Conservation (phyloP, 495 filamentous ascomycete species). For the Daldinia concentrica region DNA sequence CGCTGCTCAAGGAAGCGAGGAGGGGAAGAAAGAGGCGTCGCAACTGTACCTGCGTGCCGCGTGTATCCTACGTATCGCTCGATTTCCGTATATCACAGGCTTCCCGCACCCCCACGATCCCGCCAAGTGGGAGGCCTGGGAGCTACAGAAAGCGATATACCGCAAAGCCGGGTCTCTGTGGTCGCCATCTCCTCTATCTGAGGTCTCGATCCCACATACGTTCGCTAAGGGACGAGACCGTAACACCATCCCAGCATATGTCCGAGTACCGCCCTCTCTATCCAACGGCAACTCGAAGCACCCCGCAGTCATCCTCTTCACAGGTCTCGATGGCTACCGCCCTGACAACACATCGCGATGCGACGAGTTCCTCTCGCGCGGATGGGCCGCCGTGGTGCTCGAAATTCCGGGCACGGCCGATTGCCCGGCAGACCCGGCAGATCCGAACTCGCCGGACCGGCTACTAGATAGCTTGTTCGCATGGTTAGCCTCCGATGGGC, state of each 20-base stretch:
- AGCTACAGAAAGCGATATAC: conserved; percentile 72
- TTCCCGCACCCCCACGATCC: conserved; percentile 51
- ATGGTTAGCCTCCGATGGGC: conserved; percentile 66
- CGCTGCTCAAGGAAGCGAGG: conserved; percentile 43
- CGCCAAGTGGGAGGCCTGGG: conserved; percentile 70
- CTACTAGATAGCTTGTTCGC: conserved; percentile 73
- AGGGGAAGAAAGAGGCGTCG: conserved; percentile 61
- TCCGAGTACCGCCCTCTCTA: conserved; percentile 61
- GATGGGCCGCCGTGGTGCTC: conserved; percentile 68
- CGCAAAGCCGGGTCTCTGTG: conserved; percentile 66
- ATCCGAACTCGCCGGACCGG: conserved; percentile 59
- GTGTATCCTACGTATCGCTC: conserved; percentile 75
- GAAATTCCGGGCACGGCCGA: conserved; percentile 87
- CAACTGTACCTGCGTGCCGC: conserved; percentile 75
- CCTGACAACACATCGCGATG: conserved; percentile 79
- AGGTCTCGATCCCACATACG: conserved; percentile 69
- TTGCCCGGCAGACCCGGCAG: conserved; percentile 69
- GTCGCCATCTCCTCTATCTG: conserved; percentile 62
- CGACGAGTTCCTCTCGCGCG: conserved; percentile 69
- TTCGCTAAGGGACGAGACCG: conserved; percentile 60
- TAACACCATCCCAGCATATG: conserved; percentile 69
- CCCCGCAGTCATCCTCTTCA: conserved; percentile 75
- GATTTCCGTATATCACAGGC: conserved; percentile 74
- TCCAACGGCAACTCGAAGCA: conserved; percentile 50
- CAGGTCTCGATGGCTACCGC: conserved; percentile 80